Conservation (phyloP, 345 rosid species). For the Pistacia atlantica region DNA sequence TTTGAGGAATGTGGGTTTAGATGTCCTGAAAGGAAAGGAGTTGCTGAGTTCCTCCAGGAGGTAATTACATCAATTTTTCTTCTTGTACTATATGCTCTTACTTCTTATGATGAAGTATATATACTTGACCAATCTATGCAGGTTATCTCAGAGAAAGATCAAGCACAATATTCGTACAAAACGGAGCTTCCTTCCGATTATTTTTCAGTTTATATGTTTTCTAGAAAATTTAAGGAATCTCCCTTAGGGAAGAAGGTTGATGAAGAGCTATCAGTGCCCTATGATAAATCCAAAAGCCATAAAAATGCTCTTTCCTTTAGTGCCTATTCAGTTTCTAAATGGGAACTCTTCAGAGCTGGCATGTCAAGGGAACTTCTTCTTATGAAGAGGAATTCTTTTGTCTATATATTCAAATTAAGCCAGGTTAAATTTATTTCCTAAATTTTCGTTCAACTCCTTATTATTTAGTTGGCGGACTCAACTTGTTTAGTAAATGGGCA, state of each 20-base stretch:
- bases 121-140: not conserved
- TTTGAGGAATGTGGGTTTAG: conserved; percentile 66
- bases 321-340: conserved; percentile 5
- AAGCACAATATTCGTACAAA: not conserved
- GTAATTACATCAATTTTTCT: not conserved
- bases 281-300: conserved; percentile 6
- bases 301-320: conserved; percentile 3
- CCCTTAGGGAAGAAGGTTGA: not conserved
- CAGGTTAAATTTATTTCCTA: not conserved
- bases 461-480: too few species aligned
- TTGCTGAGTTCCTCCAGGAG: conserved; percentile 44
- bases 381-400: conserved; percentile 14
- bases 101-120: not conserved
- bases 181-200: not conserved
- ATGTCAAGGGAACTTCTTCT: conserved; percentile 16
- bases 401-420: not conserved
- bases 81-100: not conserved
- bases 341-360: conserved; percentile 10
- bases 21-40: conserved; percentile 65
- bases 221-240: not conserved
- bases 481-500: too few species aligned
- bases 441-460: too few species aligned
- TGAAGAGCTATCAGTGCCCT: not conserved
- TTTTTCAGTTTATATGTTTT: not conserved
- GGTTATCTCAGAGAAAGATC: conserved; percentile 5